Evolutionary conservation across 2,329 filamentous ascomycete species (phyloP), one percentile per base, ranked within the genome.

Genomic region (Ceratocystis lukuohia): DNA sequence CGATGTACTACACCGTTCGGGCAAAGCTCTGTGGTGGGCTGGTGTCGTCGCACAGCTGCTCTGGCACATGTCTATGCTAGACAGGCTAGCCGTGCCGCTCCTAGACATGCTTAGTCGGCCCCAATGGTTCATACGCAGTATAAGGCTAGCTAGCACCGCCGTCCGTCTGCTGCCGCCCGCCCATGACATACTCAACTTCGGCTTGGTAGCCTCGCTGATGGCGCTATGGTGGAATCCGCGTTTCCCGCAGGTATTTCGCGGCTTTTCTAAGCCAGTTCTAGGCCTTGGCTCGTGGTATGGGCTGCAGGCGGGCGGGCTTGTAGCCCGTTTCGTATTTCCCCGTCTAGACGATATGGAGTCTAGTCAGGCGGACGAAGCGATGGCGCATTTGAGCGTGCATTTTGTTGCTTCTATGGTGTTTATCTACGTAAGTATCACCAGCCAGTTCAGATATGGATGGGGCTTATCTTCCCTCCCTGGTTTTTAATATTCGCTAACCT

Each of bases 201-300:
- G 81, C 22, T 74, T 86, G 22, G 70, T 75, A 64, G 74, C 80
- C 12, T 81, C 80, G 45, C 69, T 84, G 2, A 70, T 80, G 20
- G 80, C 84, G 2, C 74, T 81, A 12, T 87, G 84, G 80, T 89
- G 87, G 87, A 89, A 89, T 69, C 85, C 86, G 0, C 81, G 81
- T 67, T 82, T 88, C 69, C 79, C 82, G 44, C 79, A 86, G 70
- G 82, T 80, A 2, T 77, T 79, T 44, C 78, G 81, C n/a, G 85
- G 83, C 65, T 87, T 81, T 72, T 82, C 79, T 33, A 80, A 76
- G 69, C 84, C 82, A 66, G 77, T 89, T 41, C 73, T 80, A 2
- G 86, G 86, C 0, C 80, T 89, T 12, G 76, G 78, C 2, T 80
- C 83, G 64, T 88, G 88, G 80, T 89, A 89, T 72, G 79, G 78